phyloP scores from a whole-genome alignment of 2,329 filamentous ascomycete species.

The Exutisphaerella laricina region DNA sequence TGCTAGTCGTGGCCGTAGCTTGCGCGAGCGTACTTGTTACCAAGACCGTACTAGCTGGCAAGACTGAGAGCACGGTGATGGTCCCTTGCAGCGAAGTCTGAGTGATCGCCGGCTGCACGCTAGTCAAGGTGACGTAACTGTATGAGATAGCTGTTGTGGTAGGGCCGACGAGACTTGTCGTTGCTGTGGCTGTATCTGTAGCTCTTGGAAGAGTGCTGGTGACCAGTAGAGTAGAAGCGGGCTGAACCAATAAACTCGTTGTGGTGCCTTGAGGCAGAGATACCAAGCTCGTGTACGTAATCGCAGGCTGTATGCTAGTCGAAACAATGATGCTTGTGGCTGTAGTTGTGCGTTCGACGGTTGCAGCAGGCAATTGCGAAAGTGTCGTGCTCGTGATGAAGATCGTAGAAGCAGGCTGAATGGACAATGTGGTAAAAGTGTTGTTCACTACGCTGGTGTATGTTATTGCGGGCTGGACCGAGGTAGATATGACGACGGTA shows the following conservation, averaged over 20 bases:
- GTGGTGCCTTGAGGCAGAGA: background rate
- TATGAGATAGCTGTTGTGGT: background rate
- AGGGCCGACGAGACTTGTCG: background rate
- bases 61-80: too few relatives aligned
- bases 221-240: background rate
- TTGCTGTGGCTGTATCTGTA: background rate
- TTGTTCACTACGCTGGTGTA: background rate
- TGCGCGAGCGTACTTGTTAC: too few relatives aligned
- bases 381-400: background rate
- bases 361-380: background rate
- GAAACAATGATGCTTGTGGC: background rate
- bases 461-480: background rate
- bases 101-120: background rate
- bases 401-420: constrained; percentile 1
- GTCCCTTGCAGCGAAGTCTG: too few relatives aligned
- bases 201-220: background rate
- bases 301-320: background rate
- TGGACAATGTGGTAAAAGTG: background rate
- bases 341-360: too few relatives aligned
- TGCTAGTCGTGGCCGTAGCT: background rate
- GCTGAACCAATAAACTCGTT: background rate
- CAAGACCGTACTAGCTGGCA: too few relatives aligned
- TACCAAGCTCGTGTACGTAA: background rate
- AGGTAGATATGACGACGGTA: background rate
- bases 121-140: background rate